Conservation (phyloP, 345 rosid genomes). For the Citrus cavaleriei region DNA sequence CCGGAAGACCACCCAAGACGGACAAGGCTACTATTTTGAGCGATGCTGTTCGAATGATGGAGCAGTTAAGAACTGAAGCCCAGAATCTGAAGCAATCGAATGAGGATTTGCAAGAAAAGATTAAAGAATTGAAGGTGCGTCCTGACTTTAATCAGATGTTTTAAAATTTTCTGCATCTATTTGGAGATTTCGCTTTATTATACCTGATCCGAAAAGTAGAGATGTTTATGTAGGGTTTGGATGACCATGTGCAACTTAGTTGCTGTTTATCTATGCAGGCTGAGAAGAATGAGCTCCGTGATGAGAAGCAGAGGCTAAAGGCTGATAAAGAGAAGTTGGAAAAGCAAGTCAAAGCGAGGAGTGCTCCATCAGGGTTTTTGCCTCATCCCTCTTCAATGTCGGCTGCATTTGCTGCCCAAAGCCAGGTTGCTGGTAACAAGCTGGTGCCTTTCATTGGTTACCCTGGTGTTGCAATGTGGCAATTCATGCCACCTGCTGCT, state of each 20-base stretch:
- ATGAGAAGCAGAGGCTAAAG: conserved; percentile 46
- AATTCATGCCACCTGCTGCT: conserved; percentile 25
- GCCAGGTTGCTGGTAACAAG: conserved; percentile 19
- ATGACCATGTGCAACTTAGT: background rate
- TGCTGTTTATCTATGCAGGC: conserved; percentile 22
- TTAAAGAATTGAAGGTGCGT: conserved; percentile 34
- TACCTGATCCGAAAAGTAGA: background rate
- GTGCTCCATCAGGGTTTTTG: conserved; percentile 13
- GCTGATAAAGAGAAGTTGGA: conserved; percentile 22
- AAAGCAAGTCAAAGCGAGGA: conserved; percentile 15
- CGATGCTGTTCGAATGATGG: conserved; percentile 33
- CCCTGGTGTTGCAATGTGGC: conserved; percentile 25
- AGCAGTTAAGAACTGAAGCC: conserved; percentile 27
- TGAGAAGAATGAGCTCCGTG: conserved; percentile 55
- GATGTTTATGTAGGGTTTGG: background rate
- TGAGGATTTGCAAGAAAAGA: conserved; percentile 25
- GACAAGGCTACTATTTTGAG: conserved; percentile 31
- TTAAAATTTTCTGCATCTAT: background rate
- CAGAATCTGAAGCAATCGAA: conserved; percentile 24
- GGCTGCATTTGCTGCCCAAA: conserved; percentile 10
- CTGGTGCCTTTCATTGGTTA: conserved; percentile 18
- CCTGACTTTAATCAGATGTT: background rate
- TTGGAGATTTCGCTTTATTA: background rate
- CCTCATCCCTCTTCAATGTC: conserved; percentile 2
- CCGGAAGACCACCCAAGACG: conserved; percentile 29